Conservation (phyloP, 768 basidiomycete species). For the Boletus tomentosulus region DNA sequence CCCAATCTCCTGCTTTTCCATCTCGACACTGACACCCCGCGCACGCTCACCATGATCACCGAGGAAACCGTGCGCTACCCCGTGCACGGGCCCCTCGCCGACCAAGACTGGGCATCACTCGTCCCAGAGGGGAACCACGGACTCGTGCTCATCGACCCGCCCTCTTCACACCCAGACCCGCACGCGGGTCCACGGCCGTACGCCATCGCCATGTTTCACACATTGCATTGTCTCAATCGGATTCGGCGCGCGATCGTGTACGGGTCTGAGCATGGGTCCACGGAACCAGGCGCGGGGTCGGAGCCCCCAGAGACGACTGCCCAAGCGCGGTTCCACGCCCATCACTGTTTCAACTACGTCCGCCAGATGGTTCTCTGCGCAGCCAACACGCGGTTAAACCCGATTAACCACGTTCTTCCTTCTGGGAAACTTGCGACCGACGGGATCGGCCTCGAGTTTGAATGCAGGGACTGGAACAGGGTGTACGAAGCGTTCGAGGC, state of each 20-base stretch:
- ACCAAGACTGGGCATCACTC: constrained; percentile 24
- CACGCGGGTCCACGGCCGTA: constrained; percentile 20
- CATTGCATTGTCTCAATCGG: constrained; percentile 38
- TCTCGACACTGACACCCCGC: constrained; percentile 7
- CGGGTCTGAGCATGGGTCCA: neutral
- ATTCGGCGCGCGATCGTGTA: constrained; percentile 25
- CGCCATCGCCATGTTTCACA: constrained; percentile 38
- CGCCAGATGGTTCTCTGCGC: constrained; percentile 37
- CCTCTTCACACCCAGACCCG: neutral
- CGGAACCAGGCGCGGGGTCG: neutral
- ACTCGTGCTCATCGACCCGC: constrained; percentile 10
- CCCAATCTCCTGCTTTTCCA: constrained; percentile 14
- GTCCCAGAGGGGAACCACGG: constrained; percentile 19
- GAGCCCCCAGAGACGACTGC: neutral
- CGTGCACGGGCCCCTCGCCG: constrained; percentile 19
- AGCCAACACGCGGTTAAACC: constrained; percentile 31
- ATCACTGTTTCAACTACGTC: constrained; percentile 41
- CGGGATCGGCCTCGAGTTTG: constrained; percentile 20
- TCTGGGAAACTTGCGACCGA: constrained; percentile 14
- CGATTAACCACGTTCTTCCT: constrained; percentile 10
- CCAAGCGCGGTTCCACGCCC: constrained; percentile 10
- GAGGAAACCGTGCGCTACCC: constrained; percentile 26
- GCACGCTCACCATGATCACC: constrained; percentile 11
- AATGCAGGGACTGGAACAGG: constrained; percentile 20
- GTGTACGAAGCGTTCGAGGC: constrained; percentile 22